Percentiles rank a stretch among this genome's conserved stretches.
Evolutionary conservation across 805 yeast genomes (phyloP).

Genomic region (Pichia occidentalis): DNA sequence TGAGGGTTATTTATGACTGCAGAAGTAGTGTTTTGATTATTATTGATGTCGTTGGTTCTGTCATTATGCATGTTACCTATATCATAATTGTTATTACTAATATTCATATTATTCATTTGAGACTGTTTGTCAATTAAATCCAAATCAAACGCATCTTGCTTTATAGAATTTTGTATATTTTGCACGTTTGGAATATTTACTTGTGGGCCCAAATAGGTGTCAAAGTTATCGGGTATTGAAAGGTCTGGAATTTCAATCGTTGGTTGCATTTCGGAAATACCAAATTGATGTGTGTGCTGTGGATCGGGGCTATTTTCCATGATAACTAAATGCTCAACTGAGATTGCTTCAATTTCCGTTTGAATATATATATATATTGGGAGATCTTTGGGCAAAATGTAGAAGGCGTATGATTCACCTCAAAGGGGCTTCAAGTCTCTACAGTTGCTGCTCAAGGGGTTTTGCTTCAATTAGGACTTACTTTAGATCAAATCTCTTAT

Average conservation of each 20-base stretch:
- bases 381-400: no score
- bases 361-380: no score
- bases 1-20: neutral
- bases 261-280: neutral
- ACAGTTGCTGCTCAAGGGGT: no score
- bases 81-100: neutral
- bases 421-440: no score
- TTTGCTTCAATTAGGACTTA: no score
- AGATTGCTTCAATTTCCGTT: no score
- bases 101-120: neutral
- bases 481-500: no score
- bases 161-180: neutral
- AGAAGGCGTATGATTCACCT: no score
- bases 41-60: neutral
- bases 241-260: slow-evolving; percentile 24
- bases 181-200: neutral
- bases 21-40: neutral
- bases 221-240: slow-evolving; percentile 8
- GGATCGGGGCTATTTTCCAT: no score
- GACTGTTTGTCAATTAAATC: neutral
- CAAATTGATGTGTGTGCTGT: neutral
- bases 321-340: no score
- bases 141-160: neutral
- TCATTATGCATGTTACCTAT: neutral
- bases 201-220: neutral